A percentile compares a stretch with the other conserved stretches of the same genome.
phyloP scores from a whole-genome alignment of 2,329 filamentous ascomycete genomes.

The Stemphylium vesicarium region DNA sequence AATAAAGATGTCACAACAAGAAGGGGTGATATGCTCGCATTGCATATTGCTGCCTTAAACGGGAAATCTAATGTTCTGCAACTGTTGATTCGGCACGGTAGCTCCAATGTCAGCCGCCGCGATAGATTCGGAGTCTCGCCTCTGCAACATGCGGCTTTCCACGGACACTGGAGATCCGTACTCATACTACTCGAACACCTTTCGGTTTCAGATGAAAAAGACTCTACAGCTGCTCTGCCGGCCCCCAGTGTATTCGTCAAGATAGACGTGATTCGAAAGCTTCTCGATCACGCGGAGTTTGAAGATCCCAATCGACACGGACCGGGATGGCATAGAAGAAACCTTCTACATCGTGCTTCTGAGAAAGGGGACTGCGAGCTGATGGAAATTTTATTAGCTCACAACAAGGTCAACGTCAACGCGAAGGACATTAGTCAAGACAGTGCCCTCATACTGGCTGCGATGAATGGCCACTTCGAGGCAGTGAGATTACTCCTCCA shows the following conservation, averaged over 20 bases:
- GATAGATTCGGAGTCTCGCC: no score
- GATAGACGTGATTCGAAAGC: background rate
- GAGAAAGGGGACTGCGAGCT: background rate
- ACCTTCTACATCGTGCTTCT: background rate
- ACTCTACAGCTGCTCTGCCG: rapidly evolving
- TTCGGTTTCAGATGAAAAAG: no score
- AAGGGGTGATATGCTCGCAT: background rate
- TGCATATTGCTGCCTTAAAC: background rate
- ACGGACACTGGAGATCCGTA: background rate
- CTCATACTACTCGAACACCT: background rate
- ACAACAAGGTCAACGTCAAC: background rate
- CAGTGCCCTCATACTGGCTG: background rate
- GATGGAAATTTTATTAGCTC: background rate
- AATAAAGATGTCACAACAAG: background rate
- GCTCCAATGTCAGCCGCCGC: background rate
- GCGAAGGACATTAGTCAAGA: rapidly evolving
- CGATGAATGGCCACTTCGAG: background rate
- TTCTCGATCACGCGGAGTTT: background rate
- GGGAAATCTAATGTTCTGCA: background rate
- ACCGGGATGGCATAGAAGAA: rapidly evolving
- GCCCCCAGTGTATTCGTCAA: background rate
- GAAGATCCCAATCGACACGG: background rate
- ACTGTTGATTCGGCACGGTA: background rate
- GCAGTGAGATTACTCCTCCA: background rate
- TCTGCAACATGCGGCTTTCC: background rate